phyloP scores from a whole-genome alignment of 495 filamentous ascomycete species.

The Cercophora newfieldiana region DNA sequence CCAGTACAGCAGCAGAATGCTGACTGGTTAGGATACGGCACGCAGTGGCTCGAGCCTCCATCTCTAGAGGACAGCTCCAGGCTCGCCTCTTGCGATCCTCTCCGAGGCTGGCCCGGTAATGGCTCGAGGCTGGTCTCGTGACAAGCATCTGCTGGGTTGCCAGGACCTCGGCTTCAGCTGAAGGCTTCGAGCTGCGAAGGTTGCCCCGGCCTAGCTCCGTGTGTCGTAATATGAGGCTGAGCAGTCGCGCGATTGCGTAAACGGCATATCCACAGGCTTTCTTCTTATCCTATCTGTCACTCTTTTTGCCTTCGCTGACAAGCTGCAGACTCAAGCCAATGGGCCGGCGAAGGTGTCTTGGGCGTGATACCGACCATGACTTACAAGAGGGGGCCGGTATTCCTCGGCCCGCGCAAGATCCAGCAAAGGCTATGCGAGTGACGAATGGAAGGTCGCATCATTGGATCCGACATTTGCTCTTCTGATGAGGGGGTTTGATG shows the following conservation, averaged over 20 bases:
- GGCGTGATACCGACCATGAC: not conserved
- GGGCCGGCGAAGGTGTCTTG: not conserved
- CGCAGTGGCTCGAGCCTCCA: not conserved
- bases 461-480: not conserved
- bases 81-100: not conserved
- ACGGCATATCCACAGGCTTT: not conserved
- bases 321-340: not conserved
- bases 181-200: not conserved
- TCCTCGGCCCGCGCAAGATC: not conserved
- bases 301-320: not conserved
- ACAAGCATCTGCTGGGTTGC: not conserved
- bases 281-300: not conserved
- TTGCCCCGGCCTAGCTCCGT: not conserved
- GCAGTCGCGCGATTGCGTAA: conserved; percentile 16
- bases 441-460: not conserved
- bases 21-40: conserved; percentile 30
- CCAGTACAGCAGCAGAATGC: not conserved
- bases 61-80: not conserved
- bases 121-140: not conserved
- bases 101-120: not conserved
- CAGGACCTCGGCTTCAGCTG: not conserved
- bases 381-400: too few relatives aligned
- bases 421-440: not conserved
- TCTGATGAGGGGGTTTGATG: not conserved
- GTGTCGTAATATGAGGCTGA: conserved; percentile 14